Evolutionary conservation across 768 basidiomycete genomes (phyloP).

Genomic region (Kwoniella dejecticola): DNA sequence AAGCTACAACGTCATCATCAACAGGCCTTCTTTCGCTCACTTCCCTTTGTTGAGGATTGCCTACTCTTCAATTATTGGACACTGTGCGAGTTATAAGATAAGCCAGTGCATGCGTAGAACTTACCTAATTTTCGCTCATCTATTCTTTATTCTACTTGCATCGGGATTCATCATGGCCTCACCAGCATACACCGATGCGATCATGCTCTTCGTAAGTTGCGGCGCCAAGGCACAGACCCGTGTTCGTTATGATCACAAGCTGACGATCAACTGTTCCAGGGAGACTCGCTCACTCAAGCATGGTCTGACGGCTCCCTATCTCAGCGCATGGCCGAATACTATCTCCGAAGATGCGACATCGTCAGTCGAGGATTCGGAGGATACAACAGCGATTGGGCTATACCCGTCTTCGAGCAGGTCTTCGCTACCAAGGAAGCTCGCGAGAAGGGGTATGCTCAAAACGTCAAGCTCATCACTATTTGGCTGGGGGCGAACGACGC

Average conservation of each 20-base stretch:
- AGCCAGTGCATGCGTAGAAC: neutral
- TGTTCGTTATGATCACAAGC: too few species aligned
- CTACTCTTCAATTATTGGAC: too few species aligned
- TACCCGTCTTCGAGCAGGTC: constrained; percentile 75
- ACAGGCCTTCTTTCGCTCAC: too few species aligned
- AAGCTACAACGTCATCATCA: too few species aligned
- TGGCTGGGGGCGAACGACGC: constrained; percentile 86
- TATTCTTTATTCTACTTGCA: neutral
- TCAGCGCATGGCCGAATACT: constrained; percentile 70
- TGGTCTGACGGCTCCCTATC: constrained; percentile 62
- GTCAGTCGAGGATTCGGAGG: constrained; percentile 72
- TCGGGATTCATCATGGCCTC: constrained; percentile 27
- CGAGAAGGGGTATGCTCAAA: constrained; percentile 58
- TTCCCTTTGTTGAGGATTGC: too few species aligned
- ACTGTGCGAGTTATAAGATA: too few species aligned
- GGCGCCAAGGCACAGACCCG: too few species aligned
- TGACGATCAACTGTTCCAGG: constrained; percentile 30
- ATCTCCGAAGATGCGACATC: constrained; percentile 79
- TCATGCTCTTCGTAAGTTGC: constrained; percentile 50
- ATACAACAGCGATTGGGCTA: constrained; percentile 80
- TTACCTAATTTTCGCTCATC: neutral
- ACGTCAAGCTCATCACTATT: constrained; percentile 72
- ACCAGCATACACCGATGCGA: constrained; percentile 38
- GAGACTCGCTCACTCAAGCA: constrained; percentile 52
- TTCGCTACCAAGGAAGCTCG: constrained; percentile 63